Base-by-base conservation (phyloP, 2,329 filamentous ascomycete species). In the Alternaria solani region DNA sequence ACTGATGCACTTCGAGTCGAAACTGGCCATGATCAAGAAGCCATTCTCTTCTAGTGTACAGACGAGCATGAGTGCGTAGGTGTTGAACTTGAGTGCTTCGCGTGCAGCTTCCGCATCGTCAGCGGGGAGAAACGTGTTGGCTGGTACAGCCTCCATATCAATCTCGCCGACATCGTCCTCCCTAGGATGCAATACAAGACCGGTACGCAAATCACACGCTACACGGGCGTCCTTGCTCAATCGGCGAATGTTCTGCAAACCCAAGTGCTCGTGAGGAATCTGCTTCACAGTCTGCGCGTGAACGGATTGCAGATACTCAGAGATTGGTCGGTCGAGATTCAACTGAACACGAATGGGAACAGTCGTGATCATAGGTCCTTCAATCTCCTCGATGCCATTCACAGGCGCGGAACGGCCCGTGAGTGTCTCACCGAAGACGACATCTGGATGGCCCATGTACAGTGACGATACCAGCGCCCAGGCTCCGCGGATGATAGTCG, bases 251-350 rank as follows among this genome's bases (percentile, higher is more conserved):
- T 87, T 80, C 66, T 88, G 86, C 44, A 88, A 77, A 20, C 87
- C 87, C 51, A 85, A 81, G 71, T 92, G 88, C 72, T 91, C 87
- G 69, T 90, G 85, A 0, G 87, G 85, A 6, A 90, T 89, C 64
- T 87, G 84, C 3, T 82, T 77, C 0, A 87, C 81, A 0, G 84
- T 86, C 55, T 85, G 81, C 30, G 85, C 79, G 38, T 90, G 87
- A 2, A 91, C 81, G 2, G 79, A 75, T 42, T 85, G 80, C 4
- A 91, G 77, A 62, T 85, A 89, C 46, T 87, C 81, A 0, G 73
- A 68, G 2, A 87, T 79, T 0, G 79, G 79, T 0, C 73, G 69
- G 5, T 81, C 76, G 3, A 77, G 70, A 51, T 82, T 77, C 2
- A 87, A 71, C 0, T 77, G 76, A 1, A 88, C 77, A 16, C 85